Evolutionary conservation across 441 rosid genomes (phyloP), one percentile per base, ranked within the genome.

Genomic region (Brassica hybrid): DNA sequence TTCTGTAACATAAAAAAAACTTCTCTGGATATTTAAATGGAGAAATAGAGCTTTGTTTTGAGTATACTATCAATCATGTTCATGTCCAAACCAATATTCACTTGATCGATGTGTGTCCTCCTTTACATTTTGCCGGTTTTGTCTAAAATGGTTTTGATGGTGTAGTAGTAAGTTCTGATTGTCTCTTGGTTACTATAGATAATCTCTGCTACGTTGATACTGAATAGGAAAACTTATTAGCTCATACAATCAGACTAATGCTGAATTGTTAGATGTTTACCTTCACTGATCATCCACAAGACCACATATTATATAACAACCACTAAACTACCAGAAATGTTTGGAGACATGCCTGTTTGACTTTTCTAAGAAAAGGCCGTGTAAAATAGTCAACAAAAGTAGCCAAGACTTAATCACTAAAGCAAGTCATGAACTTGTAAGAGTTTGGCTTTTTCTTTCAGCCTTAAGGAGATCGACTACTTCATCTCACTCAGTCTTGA

Each of bases 221-320:
- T 27, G 32, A 27, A 56, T 18, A 17, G 13, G 12, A 58, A 58
- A 21, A 21, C 32, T 59, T 25, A 12, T 21, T 25, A 23, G 17
- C 65, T 60, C 65, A 60, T 60, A 57, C 62, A 19, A 5, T 57
- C 62, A 57, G 12, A 60, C 65, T 10, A 60, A 6, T 27, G 38
- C 17, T 25, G 18, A 13, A 25, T 1, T 59, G n/a, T 19, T 58
- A 11, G 32, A 58, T 59, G 36, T 60, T 60, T 27, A 60, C 36
- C 36, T 58, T 21, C 64, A 23, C 17, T 25, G 65, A 60, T 25
- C 65, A 3, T 60, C 63, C 34, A 13, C 36, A 45, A 60, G 36
- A 60, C 64, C 4, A 60, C 18, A 60, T 60, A 17, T 25, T 25
- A 1, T 21, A 3, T 58, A 58, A 4, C 11, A 21, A 16, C 0